phyloP scores from a whole-genome alignment of 257 asterid species.

The Nicotiana attenuata region DNA sequence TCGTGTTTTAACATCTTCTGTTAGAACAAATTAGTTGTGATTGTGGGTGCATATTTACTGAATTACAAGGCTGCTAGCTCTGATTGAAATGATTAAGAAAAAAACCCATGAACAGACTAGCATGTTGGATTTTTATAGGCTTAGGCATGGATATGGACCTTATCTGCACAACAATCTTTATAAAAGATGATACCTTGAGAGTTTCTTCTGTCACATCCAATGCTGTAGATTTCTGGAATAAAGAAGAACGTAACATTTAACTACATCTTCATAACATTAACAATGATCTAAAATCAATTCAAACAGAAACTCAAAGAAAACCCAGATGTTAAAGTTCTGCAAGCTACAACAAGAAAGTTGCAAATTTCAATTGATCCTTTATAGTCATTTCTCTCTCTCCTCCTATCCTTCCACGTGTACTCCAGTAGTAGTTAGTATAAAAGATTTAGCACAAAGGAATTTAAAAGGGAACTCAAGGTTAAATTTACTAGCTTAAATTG shows the following conservation, averaged over 20 bases:
- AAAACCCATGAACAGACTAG: neutral
- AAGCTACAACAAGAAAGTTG: neutral
- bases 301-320: neutral
- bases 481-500: neutral
- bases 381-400: neutral
- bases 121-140: neutral
- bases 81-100: neutral
- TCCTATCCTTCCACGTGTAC: neutral
- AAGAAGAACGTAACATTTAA: conserved; percentile 26
- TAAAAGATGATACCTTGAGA: conserved; percentile 63
- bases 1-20: neutral
- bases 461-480: neutral
- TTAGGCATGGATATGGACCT: neutral
- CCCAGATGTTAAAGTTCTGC: conserved; percentile 1
- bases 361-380: conserved; percentile 1
- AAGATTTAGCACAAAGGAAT: neutral
- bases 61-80: neutral
- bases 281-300: neutral
- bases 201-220: conserved; percentile 78
- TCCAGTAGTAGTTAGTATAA: neutral
- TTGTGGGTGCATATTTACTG: neutral
- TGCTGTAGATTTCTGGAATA: conserved; percentile 81
- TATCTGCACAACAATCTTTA: conserved; percentile 10
- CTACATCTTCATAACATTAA: conserved; percentile 6
- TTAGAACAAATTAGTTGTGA: neutral